These are phyloP conservation scores for Elsinoe perseae DNA, from an alignment of 2,329 filamentous ascomycete genomes.

Conservation along the genomic window DNA sequence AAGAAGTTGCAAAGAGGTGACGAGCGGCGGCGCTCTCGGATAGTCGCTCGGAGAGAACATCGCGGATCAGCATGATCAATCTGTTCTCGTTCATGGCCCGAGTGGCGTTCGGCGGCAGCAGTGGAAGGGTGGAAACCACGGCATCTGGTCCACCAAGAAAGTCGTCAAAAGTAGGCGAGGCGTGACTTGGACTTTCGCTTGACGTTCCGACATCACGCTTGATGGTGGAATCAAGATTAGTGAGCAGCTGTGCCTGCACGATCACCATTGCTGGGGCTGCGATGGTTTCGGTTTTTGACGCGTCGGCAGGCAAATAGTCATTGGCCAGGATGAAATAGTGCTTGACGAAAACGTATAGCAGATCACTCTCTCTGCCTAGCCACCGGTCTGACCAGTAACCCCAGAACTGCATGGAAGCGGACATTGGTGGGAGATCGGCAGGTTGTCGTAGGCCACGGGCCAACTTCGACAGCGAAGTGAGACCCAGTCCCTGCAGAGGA, in stretches of 20 bases:
- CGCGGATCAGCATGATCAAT: conserved; percentile 70
- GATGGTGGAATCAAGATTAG: conserved; percentile 73
- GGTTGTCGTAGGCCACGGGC: conserved; percentile 56
- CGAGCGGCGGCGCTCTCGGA: conserved; percentile 48
- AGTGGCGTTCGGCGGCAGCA: conserved; percentile 61
- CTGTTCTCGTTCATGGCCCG: conserved; percentile 84
- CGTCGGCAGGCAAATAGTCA: conserved; percentile 47
- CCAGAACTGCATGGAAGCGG: conserved; percentile 71
- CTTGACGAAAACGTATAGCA: conserved; percentile 88
- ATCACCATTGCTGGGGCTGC: conserved; percentile 70
- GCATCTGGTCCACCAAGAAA: conserved; percentile 59
- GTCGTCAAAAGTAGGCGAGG: conserved; percentile 57
- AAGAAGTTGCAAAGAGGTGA: conserved; percentile 67
- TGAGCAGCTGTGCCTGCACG: conserved; percentile 73
- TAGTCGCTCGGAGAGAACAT: conserved; percentile 61
- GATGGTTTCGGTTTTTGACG: conserved; percentile 49
- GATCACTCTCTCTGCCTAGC: conserved; percentile 78
- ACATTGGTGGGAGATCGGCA: conserved; percentile 58
- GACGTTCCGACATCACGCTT: conserved; percentile 57
- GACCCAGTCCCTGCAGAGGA: conserved; percentile 53
- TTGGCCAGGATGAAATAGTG: conserved; percentile 73
- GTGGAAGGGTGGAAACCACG: conserved; percentile 52
- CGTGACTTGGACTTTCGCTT: conserved; percentile 37
- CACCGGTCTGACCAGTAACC: conserved; percentile 78
- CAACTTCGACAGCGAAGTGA: conserved; percentile 54